phyloP scores from a whole-genome alignment of 257 asterid genomes.

The Gentiana dahurica region DNA sequence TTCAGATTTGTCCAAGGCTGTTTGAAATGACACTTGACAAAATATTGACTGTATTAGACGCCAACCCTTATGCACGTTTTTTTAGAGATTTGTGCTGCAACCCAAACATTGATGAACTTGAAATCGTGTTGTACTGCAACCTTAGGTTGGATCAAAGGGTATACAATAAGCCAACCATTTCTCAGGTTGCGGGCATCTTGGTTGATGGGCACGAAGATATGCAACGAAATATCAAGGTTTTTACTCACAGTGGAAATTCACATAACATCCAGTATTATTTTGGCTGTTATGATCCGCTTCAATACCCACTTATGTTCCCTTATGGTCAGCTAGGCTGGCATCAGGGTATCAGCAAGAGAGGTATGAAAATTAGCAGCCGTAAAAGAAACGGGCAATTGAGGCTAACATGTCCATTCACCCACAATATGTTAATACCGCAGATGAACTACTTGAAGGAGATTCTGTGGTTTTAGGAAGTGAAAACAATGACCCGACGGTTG shows the following conservation, averaged over 20 bases:
- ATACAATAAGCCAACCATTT: background rate
- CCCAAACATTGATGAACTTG: background rate
- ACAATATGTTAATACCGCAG: background rate
- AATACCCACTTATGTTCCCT: conserved; percentile 2
- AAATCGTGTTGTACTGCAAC: background rate
- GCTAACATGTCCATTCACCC: no score
- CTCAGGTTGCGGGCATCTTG: conserved; percentile 1
- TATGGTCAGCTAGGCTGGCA: background rate
- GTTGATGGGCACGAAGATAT: background rate
- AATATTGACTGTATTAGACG: background rate
- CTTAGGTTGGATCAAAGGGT: background rate
- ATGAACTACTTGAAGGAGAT: background rate
- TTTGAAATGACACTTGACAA: background rate
- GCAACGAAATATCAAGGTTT: background rate
- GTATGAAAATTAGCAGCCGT: no score
- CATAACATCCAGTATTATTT: background rate
- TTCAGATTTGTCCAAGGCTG: background rate
- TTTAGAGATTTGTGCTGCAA: background rate
- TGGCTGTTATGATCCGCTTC: conserved; percentile 4
- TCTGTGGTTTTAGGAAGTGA: background rate
- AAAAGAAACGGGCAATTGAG: no score
- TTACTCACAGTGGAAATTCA: background rate
- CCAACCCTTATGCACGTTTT: background rate
- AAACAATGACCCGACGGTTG: background rate
- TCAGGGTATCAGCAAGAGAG: background rate